These are phyloP conservation scores for Daldinia decipiens DNA, from an alignment of 495 filamentous ascomycete species.

Conservation along the genomic window DNA sequence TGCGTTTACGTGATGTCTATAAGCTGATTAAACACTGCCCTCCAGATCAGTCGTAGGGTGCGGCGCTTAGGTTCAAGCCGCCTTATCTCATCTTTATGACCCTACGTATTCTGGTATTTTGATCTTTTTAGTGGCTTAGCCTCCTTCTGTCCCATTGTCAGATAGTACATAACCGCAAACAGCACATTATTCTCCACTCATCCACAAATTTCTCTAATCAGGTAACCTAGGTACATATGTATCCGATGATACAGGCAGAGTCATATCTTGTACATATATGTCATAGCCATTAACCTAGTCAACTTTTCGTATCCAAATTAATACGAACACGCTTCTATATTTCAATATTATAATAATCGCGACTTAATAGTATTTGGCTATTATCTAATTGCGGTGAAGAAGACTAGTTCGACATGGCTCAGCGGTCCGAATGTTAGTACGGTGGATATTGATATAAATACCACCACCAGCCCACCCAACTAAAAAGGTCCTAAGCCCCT, in stretches of 20 bases:
- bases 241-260: background rate
- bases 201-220: background rate
- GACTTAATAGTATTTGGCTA: background rate
- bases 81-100: background rate
- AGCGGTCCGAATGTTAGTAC: background rate
- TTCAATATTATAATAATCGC: background rate
- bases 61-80: conserved; percentile 6
- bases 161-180: too few species aligned
- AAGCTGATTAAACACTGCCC: conserved; percentile 19
- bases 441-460: conserved; percentile 9
- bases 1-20: background rate
- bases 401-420: background rate
- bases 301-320: background rate
- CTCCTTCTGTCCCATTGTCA: too few species aligned
- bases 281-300: background rate
- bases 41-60: conserved; percentile 7
- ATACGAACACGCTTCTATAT: background rate
- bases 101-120: background rate
- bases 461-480: background rate
- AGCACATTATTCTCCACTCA: background rate
- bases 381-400: background rate
- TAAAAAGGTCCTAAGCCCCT: background rate
- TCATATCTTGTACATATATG: background rate
- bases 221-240: too few species aligned
- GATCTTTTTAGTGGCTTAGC: conserved; percentile 1